Evolutionary conservation across 2,329 filamentous ascomycete species (phyloP).

Genomic region (Xylariaceae sp.): DNA sequence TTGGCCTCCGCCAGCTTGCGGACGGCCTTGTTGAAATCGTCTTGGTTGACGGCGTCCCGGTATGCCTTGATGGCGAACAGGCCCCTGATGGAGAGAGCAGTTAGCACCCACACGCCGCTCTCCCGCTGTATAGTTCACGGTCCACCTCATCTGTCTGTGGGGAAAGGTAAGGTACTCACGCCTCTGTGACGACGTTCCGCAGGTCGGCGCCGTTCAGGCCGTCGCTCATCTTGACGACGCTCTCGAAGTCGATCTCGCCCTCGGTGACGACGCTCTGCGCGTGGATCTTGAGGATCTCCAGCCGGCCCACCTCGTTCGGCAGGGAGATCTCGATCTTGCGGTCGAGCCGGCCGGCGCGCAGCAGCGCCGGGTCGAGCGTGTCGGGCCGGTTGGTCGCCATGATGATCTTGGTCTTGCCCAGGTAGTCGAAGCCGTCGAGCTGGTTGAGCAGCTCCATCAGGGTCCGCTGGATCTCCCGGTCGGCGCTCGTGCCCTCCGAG

Average conservation of each 20-base stretch:
- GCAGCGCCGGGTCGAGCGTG: constrained; percentile 85
- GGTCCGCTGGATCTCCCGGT: constrained; percentile 96
- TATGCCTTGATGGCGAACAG: constrained; percentile 98
- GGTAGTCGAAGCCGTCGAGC: constrained; percentile 96
- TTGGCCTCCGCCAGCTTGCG: constrained; percentile 95
- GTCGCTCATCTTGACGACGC: constrained; percentile 99
- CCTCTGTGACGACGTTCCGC: constrained; percentile 96
- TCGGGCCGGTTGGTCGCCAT: constrained; percentile 99
- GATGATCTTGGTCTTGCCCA: constrained; percentile 99
- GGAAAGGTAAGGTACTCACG: constrained; percentile 67
- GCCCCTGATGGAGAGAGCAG: constrained; percentile 47
- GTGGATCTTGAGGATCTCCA: constrained; percentile 99
- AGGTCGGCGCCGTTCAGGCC: constrained; percentile 95
- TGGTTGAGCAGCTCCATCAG: constrained; percentile 99
- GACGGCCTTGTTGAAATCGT: constrained; percentile 99
- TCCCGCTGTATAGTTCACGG: too few species aligned
- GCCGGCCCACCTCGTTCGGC: constrained; percentile 89
- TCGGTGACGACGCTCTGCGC: constrained; percentile 78
- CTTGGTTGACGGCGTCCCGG: constrained; percentile 90
- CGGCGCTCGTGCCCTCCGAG: constrained; percentile 93
- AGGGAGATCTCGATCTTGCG: constrained; percentile 97
- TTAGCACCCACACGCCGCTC: constrained; percentile 16
- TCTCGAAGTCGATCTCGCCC: constrained; percentile 97
- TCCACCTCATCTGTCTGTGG: too few species aligned
- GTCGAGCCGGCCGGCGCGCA: constrained; percentile 88